A percentile compares a stretch with the other conserved stretches of the same genome.
Conservation (phyloP, 352 stramenopile species). For the Pelagophyceae sp. region DNA sequence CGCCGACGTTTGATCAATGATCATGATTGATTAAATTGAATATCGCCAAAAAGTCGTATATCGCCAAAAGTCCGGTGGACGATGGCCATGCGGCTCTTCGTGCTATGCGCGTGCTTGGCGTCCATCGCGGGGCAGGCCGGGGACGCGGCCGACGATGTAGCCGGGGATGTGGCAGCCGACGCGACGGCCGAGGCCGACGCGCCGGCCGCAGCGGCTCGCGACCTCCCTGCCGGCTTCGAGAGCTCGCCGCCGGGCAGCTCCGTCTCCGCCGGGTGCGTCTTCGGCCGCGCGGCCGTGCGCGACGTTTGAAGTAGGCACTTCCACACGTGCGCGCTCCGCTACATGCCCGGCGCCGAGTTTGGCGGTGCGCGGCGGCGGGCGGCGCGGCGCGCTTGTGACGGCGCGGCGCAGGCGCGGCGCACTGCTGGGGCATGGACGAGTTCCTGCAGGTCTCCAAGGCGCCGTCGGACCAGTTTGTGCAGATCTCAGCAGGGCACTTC, state of each 20-base stretch:
- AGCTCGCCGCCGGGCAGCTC: background rate
- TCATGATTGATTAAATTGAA: no score
- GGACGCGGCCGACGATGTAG: background rate
- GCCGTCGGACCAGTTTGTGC: conserved; percentile 52
- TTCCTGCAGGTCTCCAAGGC: conserved; percentile 44
- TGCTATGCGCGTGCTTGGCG: no score
- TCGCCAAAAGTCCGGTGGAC: no score
- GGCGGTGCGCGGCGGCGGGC: no score
- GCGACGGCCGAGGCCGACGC: background rate
- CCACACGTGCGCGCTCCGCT: conserved; percentile 66
- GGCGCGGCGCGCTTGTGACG: no score
- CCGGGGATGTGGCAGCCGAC: background rate
- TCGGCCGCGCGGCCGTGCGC: background rate
- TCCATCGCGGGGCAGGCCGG: no score
- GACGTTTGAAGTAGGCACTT: conserved; percentile 36
- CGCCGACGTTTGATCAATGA: no score
- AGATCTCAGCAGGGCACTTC: conserved; percentile 59
- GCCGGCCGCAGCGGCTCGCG: no score
- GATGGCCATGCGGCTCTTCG: no score
- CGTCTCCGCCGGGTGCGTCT: background rate
- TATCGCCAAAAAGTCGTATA: no score
- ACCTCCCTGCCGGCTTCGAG: background rate
- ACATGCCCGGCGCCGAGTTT: conserved; percentile 53
- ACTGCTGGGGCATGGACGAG: conserved; percentile 62
- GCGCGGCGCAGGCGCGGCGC: no score